Evolutionary conservation across 495 filamentous ascomycete species (phyloP).

Genomic region (Lophiostoma macrostomum): DNA sequence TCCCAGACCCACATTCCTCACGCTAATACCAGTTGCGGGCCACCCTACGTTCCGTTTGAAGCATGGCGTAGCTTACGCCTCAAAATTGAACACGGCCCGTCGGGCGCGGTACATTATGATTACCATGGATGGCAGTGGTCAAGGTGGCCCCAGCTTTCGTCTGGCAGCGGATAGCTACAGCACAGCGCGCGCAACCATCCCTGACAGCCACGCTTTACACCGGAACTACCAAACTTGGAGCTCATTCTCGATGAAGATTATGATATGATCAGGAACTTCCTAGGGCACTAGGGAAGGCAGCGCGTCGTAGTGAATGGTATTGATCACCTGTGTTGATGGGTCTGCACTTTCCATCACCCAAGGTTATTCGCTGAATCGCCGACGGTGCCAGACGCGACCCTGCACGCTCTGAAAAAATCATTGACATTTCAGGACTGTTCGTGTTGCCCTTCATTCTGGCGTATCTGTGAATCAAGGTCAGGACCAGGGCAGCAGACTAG

Average conservation of each 20-base stretch:
- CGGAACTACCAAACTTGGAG: too few relatives aligned
- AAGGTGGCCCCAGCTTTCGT: slow-evolving; percentile 17
- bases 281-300: too few relatives aligned
- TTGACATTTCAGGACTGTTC: too few relatives aligned
- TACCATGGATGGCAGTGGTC: slow-evolving; percentile 4
- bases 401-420: too few relatives aligned
- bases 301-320: too few relatives aligned
- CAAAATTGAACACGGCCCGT: slow-evolving; percentile 15
- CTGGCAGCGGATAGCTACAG: slow-evolving; percentile 34
- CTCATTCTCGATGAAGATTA: background rate
- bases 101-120: slow-evolving; percentile 14
- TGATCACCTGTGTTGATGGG: too few relatives aligned
- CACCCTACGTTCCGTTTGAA: slow-evolving; percentile 3
- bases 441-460: background rate
- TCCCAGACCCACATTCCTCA: slow-evolving; percentile 28
- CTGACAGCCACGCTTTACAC: background rate
- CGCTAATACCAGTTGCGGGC: slow-evolving; percentile 20
- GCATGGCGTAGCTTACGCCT: slow-evolving; percentile 10
- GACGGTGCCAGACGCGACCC: too few relatives aligned
- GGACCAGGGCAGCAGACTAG: background rate
- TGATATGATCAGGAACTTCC: too few relatives aligned
- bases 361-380: too few relatives aligned
- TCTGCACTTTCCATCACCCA: too few relatives aligned
- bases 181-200: slow-evolving; percentile 6
- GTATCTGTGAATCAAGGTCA: background rate